Percentiles rank a stretch among this genome's conserved stretches.
These are phyloP conservation scores for Irpex sp. DNA, from an alignment of 1,284 basidiomycete genomes.

Conservation along the genomic window DNA sequence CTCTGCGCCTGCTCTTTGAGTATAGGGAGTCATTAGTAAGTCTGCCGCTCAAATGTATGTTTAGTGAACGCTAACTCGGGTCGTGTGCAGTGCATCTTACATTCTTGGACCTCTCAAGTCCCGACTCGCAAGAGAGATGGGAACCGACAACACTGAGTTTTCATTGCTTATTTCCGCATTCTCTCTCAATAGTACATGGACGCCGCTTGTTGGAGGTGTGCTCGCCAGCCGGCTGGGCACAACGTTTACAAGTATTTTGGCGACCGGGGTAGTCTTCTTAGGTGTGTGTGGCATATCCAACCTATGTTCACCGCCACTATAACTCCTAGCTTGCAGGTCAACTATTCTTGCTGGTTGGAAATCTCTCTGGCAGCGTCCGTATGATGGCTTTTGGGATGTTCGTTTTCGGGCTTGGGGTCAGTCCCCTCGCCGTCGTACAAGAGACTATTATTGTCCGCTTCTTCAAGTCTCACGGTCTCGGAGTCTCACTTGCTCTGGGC, in stretches of 20 bases:
- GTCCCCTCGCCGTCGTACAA: slow-evolving; percentile 73
- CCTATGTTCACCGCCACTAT: not conserved
- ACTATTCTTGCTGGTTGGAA: slow-evolving; percentile 57
- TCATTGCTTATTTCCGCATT: slow-evolving; percentile 72
- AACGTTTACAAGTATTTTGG: slow-evolving; percentile 64
- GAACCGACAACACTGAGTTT: slow-evolving; percentile 75
- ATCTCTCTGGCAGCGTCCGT: slow-evolving; percentile 52
- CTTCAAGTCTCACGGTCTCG: slow-evolving; percentile 74
- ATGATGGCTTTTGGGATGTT: slow-evolving; percentile 72
- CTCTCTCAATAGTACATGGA: slow-evolving; percentile 79
- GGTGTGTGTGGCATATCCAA: slow-evolving; percentile 32
- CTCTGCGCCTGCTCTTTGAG: slow-evolving; percentile 73
- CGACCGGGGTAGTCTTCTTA: slow-evolving; percentile 65
- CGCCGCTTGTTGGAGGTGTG: slow-evolving; percentile 68
- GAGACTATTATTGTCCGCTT: slow-evolving; percentile 80
- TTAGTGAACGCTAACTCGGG: not conserved
- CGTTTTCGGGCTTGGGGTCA: slow-evolving; percentile 75
- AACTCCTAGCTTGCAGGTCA: slow-evolving; percentile 42
- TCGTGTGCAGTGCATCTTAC: slow-evolving; percentile 53
- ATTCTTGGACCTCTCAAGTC: slow-evolving; percentile 76
- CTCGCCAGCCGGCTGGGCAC: slow-evolving; percentile 68
- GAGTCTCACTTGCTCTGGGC: slow-evolving; percentile 74
- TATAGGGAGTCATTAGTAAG: slow-evolving; percentile 74
- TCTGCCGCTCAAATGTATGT: slow-evolving; percentile 9
- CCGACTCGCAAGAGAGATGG: slow-evolving; percentile 65